Conservation (phyloP, 257 asterid species). For the Anisodus acutangulus region DNA sequence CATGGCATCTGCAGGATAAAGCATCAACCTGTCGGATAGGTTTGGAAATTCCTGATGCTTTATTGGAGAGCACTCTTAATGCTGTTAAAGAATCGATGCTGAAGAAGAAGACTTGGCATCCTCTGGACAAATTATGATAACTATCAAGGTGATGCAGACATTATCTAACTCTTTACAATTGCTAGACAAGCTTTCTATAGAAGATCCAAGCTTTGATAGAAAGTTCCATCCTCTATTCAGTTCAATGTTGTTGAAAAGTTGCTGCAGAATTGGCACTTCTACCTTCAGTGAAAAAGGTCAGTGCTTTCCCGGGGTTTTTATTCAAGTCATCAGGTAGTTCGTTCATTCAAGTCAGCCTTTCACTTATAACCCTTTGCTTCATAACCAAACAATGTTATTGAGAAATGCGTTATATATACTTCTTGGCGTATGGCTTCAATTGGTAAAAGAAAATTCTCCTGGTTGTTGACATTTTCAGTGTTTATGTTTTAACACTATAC, state of each 20-base stretch:
- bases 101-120: too few relatives aligned
- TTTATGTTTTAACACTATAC: not conserved
- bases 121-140: too few relatives aligned
- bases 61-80: too few relatives aligned
- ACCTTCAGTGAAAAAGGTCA: not conserved
- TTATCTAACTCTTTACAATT: not conserved
- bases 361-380: not conserved
- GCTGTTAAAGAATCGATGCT: too few relatives aligned
- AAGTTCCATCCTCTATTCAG: not conserved
- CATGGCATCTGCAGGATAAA: not conserved
- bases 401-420: not conserved
- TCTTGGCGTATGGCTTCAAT: not conserved
- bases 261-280: not conserved
- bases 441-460: not conserved
- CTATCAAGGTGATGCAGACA: not conserved
- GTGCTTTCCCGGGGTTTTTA: not conserved
- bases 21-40: not conserved
- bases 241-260: slow-evolving; percentile 15
- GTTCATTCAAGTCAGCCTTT: not conserved
- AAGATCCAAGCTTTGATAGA: slow-evolving; percentile 5
- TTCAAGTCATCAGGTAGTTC: slow-evolving; percentile 1
- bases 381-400: not conserved
- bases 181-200: not conserved
- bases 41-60: not conserved
- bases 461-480: slow-evolving; percentile 4